Conservation (phyloP, 768 basidiomycete species). For the Phaeolepiota aurea region DNA sequence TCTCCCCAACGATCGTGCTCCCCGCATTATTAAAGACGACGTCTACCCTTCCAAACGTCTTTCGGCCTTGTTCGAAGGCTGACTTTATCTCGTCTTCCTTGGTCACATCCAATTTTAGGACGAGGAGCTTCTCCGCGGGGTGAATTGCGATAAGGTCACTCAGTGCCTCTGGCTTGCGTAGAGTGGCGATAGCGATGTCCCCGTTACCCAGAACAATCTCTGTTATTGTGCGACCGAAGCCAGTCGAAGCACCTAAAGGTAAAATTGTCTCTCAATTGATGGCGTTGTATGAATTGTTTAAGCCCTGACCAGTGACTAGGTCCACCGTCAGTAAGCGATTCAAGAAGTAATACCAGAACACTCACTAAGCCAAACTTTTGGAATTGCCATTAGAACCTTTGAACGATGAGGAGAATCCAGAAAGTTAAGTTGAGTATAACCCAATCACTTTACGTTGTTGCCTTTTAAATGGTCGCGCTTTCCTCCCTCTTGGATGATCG, state of each 20-base stretch:
- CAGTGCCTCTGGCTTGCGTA: constrained; percentile 23
- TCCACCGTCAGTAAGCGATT: no score
- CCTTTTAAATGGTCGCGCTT: no score
- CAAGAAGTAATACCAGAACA: no score
- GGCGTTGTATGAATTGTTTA: no score
- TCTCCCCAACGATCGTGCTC: constrained; percentile 20
- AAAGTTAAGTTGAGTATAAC: no score
- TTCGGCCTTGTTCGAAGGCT: constrained; percentile 21
- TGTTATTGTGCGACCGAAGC: constrained; percentile 28
- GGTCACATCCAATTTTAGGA: constrained; percentile 28
- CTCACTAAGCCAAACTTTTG: no score
- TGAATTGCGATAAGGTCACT: constrained; percentile 19
- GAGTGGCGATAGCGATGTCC: constrained; percentile 30
- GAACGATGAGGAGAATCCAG: no score
- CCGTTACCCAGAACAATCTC: constrained; percentile 25
- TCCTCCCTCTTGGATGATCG: no score
- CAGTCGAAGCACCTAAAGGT: constrained; percentile 17
- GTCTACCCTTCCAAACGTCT: constrained; percentile 27
- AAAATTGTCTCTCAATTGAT: no score
- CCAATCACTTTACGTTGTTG: no score
- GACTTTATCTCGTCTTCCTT: constrained; percentile 16
- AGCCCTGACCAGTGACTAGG: no score
- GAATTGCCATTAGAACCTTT: no score
- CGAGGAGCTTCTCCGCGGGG: constrained; percentile 19
- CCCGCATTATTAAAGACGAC: constrained; percentile 37